Conservation (phyloP, 75 land plant species). For the Cupressus sempervirens region DNA sequence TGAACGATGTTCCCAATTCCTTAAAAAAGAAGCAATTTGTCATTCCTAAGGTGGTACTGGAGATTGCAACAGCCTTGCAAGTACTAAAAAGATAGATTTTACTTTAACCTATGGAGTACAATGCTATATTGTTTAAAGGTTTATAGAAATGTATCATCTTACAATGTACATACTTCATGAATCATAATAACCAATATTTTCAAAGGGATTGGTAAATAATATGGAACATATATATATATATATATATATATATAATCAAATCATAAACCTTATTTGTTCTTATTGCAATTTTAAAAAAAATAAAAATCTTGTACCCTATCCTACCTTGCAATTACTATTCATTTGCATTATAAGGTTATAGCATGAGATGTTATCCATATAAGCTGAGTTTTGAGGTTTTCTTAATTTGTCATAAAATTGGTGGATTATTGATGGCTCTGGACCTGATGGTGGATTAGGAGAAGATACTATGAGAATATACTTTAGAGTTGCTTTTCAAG, state of each 20-base stretch:
- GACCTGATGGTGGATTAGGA: slow-evolving; percentile 39
- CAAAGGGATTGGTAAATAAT: not conserved
- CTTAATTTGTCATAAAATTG: not conserved
- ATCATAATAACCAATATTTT: too few species aligned
- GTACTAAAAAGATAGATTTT: slow-evolving; percentile 29
- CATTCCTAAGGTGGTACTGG: slow-evolving; percentile 83
- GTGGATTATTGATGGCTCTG: slow-evolving; percentile 42
- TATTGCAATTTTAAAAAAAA: not conserved
- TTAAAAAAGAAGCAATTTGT: slow-evolving; percentile 81
- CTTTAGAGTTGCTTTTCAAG: slow-evolving; percentile 32
- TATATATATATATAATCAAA: not conserved
- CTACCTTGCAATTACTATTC: not conserved
- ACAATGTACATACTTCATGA: too few species aligned
- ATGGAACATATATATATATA: too few species aligned
- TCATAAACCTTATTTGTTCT: not conserved
- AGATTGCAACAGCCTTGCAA: slow-evolving; percentile 96
- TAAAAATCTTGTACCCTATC: not conserved
- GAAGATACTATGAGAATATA: slow-evolving; percentile 36
- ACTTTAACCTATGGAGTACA: too few species aligned
- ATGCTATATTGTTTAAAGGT: too few species aligned
- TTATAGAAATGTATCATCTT: too few species aligned
- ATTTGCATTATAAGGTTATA: not conserved
- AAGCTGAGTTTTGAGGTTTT: not conserved
- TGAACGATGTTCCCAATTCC: slow-evolving; percentile 71
- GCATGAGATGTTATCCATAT: not conserved